Base-by-base conservation (phyloP, 257 asterid species). In the Solanum ossicruentum region DNA sequence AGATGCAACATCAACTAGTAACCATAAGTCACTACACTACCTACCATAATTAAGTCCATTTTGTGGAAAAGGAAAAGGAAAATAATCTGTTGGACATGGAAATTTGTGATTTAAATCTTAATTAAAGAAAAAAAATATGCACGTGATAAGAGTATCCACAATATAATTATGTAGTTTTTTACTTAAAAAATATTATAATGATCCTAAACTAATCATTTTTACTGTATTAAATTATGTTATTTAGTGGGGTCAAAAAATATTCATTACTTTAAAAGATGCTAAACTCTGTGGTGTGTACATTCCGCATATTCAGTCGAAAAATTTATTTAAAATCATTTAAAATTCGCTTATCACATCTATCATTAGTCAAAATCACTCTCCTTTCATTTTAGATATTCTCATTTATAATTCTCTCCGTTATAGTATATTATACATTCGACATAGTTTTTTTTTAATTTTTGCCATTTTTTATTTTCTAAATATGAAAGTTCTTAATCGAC, bases 331-430 rank as follows among this genome's bases (percentile, higher is more conserved):
- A n/a, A n/a, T 0, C 8, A 58, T 58, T 7, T 58, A 0, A 12
- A 58, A 1, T 3, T n/a, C 32, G 1, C n/a, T n/a, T 4, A 3
- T 0, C 4, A 3, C 32, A 60, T 60, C 1, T 60, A 15, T 57
- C 32, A n/a, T 60, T 1, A 0, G 8, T 0, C 2, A 0, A 1
- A 60, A 0, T 60, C 15, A n/a, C 15, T 58, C n/a, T 10, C 0
- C 10, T 3, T 6, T n/a, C 21, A n/a, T n/a, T 13, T 58, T 0
- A 2, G n/a, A n/a, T 21, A 60, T 60, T 0, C 3, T 4, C 6
- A n/a, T 4, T 60, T 60, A 4, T 60, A 4, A 60, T 60, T 2
- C 1, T 10, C 10, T 60, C 8, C 0, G 3, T 60, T 10, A 9
- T 4, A 60, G 32, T n/a, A 58, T 58, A 60, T 28, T 0, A 58